A percentile compares a stretch with the other conserved stretches of the same genome.
Evolutionary conservation across 1,284 basidiomycete genomes (phyloP).

Genomic region (Trametes polyzona): DNA sequence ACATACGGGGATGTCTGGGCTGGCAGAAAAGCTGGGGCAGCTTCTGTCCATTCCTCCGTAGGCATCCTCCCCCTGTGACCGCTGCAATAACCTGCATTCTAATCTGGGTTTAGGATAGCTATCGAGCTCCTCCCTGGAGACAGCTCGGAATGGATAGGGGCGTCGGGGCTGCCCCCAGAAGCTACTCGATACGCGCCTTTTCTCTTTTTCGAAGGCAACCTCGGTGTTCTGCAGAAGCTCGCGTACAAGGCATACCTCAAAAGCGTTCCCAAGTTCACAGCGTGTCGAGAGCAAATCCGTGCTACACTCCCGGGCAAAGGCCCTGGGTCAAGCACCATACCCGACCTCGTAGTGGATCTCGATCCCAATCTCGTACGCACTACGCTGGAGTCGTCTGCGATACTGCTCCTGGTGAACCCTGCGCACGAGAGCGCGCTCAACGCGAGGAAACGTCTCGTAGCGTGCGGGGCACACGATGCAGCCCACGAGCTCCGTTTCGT

Average conservation of each 20-base stretch:
- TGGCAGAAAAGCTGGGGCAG: constrained; percentile 10
- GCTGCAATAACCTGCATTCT: not conserved
- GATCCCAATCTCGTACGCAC: constrained; percentile 17
- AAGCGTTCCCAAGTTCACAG: constrained; percentile 42
- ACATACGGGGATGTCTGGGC: not conserved
- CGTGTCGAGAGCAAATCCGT: not conserved
- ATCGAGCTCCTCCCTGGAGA: constrained; percentile 57
- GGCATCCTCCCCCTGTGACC: not conserved
- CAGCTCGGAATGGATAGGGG: constrained; percentile 42
- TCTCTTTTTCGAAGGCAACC: constrained; percentile 56
- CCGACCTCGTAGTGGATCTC: not conserved
- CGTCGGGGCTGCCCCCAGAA: constrained; percentile 19
- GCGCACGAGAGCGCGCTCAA: constrained; percentile 70
- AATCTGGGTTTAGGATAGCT: constrained; percentile 36
- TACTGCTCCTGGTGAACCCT: constrained; percentile 66
- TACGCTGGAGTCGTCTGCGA: constrained; percentile 43
- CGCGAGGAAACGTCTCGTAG: constrained; percentile 54
- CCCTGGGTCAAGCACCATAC: not conserved
- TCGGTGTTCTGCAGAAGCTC: constrained; percentile 66
- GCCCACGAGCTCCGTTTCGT: constrained; percentile 52
- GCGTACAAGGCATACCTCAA: constrained; percentile 54
- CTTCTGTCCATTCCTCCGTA: constrained; percentile 26
- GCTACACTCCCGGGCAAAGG: not conserved
- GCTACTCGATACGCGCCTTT: constrained; percentile 49
- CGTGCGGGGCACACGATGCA: constrained; percentile 38